Evolutionary conservation across 164 flowering plant species (phyloP).

Genomic region (Tinospora cordifolia): DNA sequence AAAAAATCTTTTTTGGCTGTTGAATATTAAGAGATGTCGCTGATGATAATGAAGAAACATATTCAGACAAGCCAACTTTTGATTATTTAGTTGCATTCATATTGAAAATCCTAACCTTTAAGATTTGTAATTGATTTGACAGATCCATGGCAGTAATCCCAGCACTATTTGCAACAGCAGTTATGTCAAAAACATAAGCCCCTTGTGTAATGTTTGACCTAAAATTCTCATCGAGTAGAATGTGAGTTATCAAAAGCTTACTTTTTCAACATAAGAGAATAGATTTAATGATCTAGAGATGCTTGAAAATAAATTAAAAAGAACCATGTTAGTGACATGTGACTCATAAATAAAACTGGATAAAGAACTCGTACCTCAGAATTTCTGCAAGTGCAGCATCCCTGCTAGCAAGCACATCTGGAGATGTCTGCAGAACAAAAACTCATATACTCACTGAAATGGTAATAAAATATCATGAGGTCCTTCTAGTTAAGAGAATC

Average conservation of each 20-base stretch:
- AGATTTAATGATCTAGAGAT: neutral
- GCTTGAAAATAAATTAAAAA: slow-evolving; percentile 1
- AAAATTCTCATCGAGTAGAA: slow-evolving; percentile 17
- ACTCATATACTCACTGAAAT: too few relatives aligned
- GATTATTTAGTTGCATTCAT: neutral
- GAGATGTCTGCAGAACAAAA: slow-evolving; percentile 53
- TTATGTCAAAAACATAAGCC: slow-evolving; percentile 70
- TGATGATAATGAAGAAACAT: neutral
- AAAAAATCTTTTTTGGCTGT: neutral
- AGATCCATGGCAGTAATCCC: slow-evolving; percentile 43
- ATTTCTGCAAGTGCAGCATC: slow-evolving; percentile 61
- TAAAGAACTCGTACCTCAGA: slow-evolving; percentile 44
- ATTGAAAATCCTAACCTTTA: slow-evolving; percentile 51
- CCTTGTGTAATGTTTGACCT: slow-evolving; percentile 84
- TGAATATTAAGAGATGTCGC: neutral
- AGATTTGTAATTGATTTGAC: slow-evolving; percentile 45
- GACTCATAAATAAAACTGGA: neutral
- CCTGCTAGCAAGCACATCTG: slow-evolving; percentile 55
- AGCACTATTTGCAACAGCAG: slow-evolving; percentile 63
- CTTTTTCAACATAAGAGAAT: neutral
- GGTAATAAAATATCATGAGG: too few relatives aligned
- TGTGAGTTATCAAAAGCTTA: too few relatives aligned
- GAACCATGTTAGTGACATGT: neutral
- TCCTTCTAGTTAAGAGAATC: too few relatives aligned
- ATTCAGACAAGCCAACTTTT: too few relatives aligned